Evolutionary conservation across 73 alveolate species (phyloP).

Genomic region (Paramecium sonneborni): DNA sequence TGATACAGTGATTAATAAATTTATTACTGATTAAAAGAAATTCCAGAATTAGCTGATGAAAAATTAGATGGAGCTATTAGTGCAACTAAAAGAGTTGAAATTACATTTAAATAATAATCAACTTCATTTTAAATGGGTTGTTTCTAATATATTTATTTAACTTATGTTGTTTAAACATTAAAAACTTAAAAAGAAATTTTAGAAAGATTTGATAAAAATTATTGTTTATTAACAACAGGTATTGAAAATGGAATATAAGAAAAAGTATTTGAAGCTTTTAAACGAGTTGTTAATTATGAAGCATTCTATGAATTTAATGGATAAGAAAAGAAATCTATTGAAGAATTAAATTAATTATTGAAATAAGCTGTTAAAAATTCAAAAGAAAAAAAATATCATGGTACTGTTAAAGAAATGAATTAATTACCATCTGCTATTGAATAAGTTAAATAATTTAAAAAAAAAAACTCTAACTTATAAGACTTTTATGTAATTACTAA

Average conservation of each 20-base stretch:
- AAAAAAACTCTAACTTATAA: slow-evolving; percentile 72
- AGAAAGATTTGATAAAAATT: slow-evolving; percentile 80
- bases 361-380: slow-evolving; percentile 90
- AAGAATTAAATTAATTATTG: slow-evolving; percentile 77
- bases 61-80: slow-evolving; percentile 70
- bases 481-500: slow-evolving; percentile 61
- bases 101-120: slow-evolving; percentile 87
- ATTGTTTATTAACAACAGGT: slow-evolving; percentile 77
- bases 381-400: slow-evolving; percentile 90
- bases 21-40: slow-evolving; percentile 86
- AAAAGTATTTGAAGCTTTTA: slow-evolving; percentile 75
- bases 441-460: slow-evolving; percentile 69
- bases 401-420: slow-evolving; percentile 85
- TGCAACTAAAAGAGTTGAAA: slow-evolving; percentile 82
- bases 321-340: slow-evolving; percentile 73
- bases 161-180: slow-evolving; percentile 68
- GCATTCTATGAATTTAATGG: slow-evolving; percentile 79
- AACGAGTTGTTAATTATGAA: slow-evolving; percentile 77
- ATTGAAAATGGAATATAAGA: slow-evolving; percentile 80
- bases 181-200: slow-evolving; percentile 71
- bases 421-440: slow-evolving; percentile 78
- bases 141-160: slow-evolving; percentile 79
- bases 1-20: slow-evolving; percentile 81
- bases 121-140: slow-evolving; percentile 84
- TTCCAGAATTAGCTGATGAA: slow-evolving; percentile 87